Base-by-base conservation (phyloP, 805 yeast species). In the Ogataea methylovora region DNA sequence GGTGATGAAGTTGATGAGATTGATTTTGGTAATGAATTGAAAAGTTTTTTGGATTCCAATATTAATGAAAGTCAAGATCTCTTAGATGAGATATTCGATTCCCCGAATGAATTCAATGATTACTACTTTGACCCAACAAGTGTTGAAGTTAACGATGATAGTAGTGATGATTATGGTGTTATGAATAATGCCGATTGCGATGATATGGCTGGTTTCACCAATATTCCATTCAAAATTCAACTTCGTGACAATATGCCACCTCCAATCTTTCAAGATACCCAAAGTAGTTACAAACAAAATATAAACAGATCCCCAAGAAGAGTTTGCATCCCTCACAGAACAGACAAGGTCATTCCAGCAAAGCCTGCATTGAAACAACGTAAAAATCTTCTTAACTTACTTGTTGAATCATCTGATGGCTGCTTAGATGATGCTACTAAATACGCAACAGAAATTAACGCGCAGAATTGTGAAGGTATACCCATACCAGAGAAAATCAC, bases 371-470 rank as follows among this genome's bases (percentile, higher is more conserved):
- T 60, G 16, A 57, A 49, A 34, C 41, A 46, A 9, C 43, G 60
- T 16, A 48, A 43, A 30, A 50, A 52, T 34, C 35, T 53, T n/a
- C 36, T 63, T 22, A 74, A 74, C 30, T 64, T 68, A 44, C 56
- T 77, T 29, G 83, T 79, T 21, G 79, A 77, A 42, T 67, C 83
- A 5, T 70, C 76, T 48, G 74, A 78, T 25, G 83, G 84, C 0
- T 61, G 60, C 37, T 46, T 75, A 12, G 69, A 67, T 42, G 84
- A 79, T 46, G 84, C 84, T 8, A 78, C 84, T 3, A 71, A 67
- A 43, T 78, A 72, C 53, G 86, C 83, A 2, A 79, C 85, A 1
- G 84, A 78, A 49, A 61, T 79, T 37, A 79, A 79, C 49, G 67
- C 84, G 0, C 64, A 71, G 24, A 77, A 76, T 45, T 66, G 80